Conservation (phyloP, 73 alveolate species). For the Paramecium caudatum region DNA sequence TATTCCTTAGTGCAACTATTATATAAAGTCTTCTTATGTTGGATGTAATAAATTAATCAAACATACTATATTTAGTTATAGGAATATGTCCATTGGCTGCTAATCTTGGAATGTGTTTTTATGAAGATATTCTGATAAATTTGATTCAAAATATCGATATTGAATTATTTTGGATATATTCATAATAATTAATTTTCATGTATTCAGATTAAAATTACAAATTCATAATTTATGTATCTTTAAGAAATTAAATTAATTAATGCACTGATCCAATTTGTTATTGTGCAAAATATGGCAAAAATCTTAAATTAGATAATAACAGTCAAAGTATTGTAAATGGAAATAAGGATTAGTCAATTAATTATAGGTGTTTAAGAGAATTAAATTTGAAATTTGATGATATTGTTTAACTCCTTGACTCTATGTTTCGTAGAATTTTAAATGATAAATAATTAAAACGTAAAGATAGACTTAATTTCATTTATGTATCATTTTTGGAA, state of each 20-base stretch:
- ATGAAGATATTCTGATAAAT: background rate
- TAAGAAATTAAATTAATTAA: constrained; percentile 11
- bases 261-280: background rate
- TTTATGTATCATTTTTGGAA: constrained; percentile 43
- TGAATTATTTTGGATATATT: background rate
- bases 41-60: background rate
- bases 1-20: background rate
- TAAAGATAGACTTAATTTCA: background rate
- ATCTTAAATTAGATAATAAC: background rate
- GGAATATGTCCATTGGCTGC: constrained; percentile 26
- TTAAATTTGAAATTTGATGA: constrained; percentile 31
- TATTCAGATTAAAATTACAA: background rate
- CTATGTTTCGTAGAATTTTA: background rate
- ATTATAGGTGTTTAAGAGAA: constrained; percentile 22
- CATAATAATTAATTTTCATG: constrained; percentile 20
- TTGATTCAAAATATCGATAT: background rate
- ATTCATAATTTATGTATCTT: constrained; percentile 20
- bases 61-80: background rate
- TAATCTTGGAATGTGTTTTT: background rate
- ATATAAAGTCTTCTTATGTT: background rate
- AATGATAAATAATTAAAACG: background rate
- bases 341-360: background rate
- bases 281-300: constrained; percentile 53
- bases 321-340: background rate
- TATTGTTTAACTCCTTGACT: constrained; percentile 43